Evolutionary conservation across 768 basidiomycete species (phyloP).

Genomic region (Phlebiopsis gigantea): DNA sequence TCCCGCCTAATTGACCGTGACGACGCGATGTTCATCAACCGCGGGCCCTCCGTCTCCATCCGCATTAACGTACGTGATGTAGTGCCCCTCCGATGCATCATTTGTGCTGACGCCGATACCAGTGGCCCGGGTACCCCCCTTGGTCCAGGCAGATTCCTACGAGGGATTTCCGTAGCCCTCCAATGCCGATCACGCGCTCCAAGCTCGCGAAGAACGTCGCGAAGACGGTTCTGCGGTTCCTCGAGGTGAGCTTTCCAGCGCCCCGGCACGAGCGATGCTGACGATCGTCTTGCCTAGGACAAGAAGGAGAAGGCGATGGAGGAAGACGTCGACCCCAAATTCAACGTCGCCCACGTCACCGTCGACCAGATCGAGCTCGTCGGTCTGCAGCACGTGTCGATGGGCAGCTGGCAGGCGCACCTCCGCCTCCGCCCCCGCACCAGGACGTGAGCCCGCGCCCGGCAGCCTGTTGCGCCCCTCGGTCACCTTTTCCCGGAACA

Average conservation of each 20-base stretch:
- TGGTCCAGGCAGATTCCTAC: slow-evolving; percentile 84
- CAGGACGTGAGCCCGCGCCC: neutral
- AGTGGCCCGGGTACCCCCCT: slow-evolving; percentile 79
- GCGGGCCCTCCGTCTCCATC: slow-evolving; percentile 78
- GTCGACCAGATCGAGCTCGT: slow-evolving; percentile 69
- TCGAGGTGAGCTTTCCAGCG: slow-evolving; percentile 36
- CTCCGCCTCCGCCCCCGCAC: slow-evolving; percentile 40
- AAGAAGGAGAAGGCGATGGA: slow-evolving; percentile 49
- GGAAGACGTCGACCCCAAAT: slow-evolving; percentile 54
- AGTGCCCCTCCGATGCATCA: slow-evolving; percentile 4
- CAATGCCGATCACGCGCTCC: slow-evolving; percentile 67
- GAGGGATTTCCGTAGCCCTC: slow-evolving; percentile 73
- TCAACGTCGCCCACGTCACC: slow-evolving; percentile 64
- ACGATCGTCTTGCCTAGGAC: slow-evolving; percentile 32
- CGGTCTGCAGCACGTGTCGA: slow-evolving; percentile 77
- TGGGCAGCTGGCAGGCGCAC: slow-evolving; percentile 81
- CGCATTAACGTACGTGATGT: slow-evolving; percentile 55
- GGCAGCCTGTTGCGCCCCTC: neutral
- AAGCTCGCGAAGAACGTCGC: slow-evolving; percentile 80
- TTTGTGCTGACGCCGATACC: slow-evolving; percentile 9
- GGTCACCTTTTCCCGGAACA: neutral
- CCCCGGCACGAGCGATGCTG: slow-evolving; percentile 1
- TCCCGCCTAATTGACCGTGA: slow-evolving; percentile 52
- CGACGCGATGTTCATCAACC: slow-evolving; percentile 60
- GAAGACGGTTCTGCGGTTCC: slow-evolving; percentile 69